These are phyloP conservation scores for Trametes versicolor DNA, from an alignment of 1,284 basidiomycete species.

Conservation along the genomic window DNA sequence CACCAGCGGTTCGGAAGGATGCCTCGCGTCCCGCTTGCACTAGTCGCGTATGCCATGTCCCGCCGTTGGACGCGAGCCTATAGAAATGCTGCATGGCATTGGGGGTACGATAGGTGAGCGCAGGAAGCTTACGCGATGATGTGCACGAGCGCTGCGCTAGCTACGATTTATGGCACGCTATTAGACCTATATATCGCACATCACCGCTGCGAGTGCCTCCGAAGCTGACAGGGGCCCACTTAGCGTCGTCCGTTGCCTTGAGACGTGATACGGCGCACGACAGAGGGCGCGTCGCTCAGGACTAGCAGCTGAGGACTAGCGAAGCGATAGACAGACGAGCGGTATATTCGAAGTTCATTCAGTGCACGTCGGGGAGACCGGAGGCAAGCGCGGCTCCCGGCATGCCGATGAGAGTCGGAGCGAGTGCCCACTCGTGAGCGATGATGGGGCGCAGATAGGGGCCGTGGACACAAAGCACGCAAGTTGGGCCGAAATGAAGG, in stretches of 20 bases:
- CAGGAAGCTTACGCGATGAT: conserved; percentile 13
- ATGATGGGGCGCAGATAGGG: conserved; percentile 20
- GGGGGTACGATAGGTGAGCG: background rate
- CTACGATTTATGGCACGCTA: background rate
- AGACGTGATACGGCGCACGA: conserved; percentile 21
- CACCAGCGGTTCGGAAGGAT: too few relatives aligned
- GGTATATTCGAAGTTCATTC: background rate
- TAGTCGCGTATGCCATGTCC: too few relatives aligned
- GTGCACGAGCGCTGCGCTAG: conserved; percentile 5
- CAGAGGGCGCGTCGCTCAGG: conserved; percentile 7
- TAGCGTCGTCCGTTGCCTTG: conserved; percentile 19
- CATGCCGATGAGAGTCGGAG: conserved; percentile 22
- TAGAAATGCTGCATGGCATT: too few relatives aligned
- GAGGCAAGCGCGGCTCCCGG: conserved; percentile 2
- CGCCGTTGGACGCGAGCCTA: too few relatives aligned
- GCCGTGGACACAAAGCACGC: conserved; percentile 6
- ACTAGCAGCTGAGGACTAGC: background rate
- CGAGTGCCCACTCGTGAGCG: background rate
- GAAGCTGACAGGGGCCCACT: conserved; percentile 4
- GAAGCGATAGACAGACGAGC: background rate
- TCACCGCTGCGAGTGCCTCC: conserved; percentile 10
- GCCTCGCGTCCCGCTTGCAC: too few relatives aligned
- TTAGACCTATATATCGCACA: conserved; percentile 1
- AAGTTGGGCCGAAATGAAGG: background rate
- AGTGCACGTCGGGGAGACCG: conserved; percentile 4